phyloP scores from a whole-genome alignment of 768 basidiomycete species.

The Hericium coralloides region DNA sequence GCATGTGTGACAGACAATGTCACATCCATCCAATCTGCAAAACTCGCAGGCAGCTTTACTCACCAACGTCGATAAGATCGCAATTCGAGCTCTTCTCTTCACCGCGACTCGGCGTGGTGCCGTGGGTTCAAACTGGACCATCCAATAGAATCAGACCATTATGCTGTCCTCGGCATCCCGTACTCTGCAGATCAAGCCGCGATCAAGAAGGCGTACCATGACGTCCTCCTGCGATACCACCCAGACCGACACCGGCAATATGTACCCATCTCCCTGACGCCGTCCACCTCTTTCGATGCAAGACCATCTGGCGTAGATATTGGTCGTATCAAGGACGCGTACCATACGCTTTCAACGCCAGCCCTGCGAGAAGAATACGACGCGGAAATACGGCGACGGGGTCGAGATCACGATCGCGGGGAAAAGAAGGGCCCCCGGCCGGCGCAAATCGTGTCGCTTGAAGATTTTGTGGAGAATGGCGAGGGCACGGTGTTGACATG shows the following conservation, averaged over 20 bases:
- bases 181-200: constrained; percentile 40
- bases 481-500: constrained; percentile 45
- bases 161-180: constrained; percentile 46
- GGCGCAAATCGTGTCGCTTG: constrained; percentile 70
- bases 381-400: constrained; percentile 4
- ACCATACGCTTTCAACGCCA: constrained; percentile 45
- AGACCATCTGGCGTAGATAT: constrained; percentile 24
- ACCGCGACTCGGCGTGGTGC: too few species aligned
- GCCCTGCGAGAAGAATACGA: constrained; percentile 47
- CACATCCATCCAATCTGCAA: too few species aligned
- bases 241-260: constrained; percentile 42
- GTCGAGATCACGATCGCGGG: neutral
- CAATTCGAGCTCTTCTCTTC: too few species aligned
- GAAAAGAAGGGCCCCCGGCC: constrained; percentile 44
- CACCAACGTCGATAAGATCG: too few species aligned
- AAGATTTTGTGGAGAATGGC: constrained; percentile 47
- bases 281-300: neutral
- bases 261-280: neutral
- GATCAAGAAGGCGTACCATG: constrained; percentile 66
- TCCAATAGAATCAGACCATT: constrained; percentile 36
- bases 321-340: constrained; percentile 58
- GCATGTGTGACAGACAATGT: too few species aligned
- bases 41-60: too few species aligned
- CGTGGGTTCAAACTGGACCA: constrained; percentile 12
- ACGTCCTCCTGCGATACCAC: constrained; percentile 52